Percentiles rank a stretch among this genome's conserved stretches.
phyloP scores from a whole-genome alignment of 306 rosid species.

The Medicago lupulina region DNA sequence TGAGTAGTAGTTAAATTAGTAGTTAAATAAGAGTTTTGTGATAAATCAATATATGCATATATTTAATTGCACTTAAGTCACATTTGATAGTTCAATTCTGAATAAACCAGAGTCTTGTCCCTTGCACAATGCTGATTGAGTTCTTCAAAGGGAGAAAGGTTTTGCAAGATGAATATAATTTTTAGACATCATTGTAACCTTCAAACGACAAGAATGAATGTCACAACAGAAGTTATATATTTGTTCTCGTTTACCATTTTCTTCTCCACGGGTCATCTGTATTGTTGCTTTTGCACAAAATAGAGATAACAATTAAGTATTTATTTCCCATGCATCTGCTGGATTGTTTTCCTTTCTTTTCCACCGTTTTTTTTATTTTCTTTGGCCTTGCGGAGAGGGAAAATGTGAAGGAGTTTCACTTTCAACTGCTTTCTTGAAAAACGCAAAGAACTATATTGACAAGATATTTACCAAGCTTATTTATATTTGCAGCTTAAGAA shows the following conservation, averaged over 20 bases:
- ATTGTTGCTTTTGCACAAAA: not conserved
- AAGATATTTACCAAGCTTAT: constrained; percentile 31
- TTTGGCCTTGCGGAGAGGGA: not conserved
- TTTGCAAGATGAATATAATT: constrained; percentile 2
- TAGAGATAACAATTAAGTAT: not conserved
- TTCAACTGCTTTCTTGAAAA: constrained; percentile 21
- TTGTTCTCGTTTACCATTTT: constrained; percentile 20
- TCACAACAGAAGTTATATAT: not conserved
- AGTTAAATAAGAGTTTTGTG: not conserved
- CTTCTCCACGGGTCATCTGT: not conserved
- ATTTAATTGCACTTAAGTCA: constrained; percentile 7
- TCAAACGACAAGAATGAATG: constrained; percentile 22
- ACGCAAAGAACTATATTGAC: constrained; percentile 7
- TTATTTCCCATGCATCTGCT: constrained; percentile 15
- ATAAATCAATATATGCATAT: not conserved
- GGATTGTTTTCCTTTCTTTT: constrained; percentile 6
- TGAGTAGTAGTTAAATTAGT: constrained; percentile 12
- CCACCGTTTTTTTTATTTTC: not conserved
- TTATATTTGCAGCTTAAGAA: constrained; percentile 72
- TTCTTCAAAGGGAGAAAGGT: constrained; percentile 12
- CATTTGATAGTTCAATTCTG: not conserved
- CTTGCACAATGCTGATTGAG: not conserved
- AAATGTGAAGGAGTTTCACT: not conserved
- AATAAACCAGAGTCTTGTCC: not conserved
- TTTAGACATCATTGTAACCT: constrained; percentile 26